These are phyloP conservation scores for Vitis rotundifolia DNA, from an alignment of 164 flowering plant genomes.

Conservation along the genomic window DNA sequence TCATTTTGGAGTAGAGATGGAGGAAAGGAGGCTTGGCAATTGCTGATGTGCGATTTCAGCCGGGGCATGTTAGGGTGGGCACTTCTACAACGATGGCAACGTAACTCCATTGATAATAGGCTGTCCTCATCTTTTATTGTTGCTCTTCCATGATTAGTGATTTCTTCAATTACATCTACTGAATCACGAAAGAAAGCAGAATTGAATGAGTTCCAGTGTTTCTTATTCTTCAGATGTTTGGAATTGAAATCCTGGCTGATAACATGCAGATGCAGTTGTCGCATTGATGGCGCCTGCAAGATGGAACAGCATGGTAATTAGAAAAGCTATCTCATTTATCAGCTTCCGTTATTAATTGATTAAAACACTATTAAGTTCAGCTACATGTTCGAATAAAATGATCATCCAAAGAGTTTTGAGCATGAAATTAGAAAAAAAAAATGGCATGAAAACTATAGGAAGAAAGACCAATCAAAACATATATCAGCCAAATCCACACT, in stretches of 20 bases:
- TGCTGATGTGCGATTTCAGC: constrained; percentile 72
- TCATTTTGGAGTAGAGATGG: constrained; percentile 47
- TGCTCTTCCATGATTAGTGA: constrained; percentile 47
- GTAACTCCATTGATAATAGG: constrained; percentile 65
- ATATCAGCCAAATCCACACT: too few species aligned
- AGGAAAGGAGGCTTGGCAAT: constrained; percentile 63
- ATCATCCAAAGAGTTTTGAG: too few species aligned
- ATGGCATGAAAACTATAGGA: too few species aligned
- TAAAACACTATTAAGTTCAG: neutral
- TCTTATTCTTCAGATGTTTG: constrained; percentile 73
- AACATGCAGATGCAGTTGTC: constrained; percentile 92
- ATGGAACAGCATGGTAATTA: neutral
- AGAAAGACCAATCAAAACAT: too few species aligned
- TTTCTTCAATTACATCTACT: constrained; percentile 73
- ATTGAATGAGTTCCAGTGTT: constrained; percentile 94
- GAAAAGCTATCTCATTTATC: neutral
- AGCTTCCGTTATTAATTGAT: neutral
- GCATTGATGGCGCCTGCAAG: constrained; percentile 87
- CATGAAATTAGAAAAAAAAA: too few species aligned
- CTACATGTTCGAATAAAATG: neutral
- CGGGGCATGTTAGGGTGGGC: constrained; percentile 91
- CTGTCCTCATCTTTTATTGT: constrained; percentile 44
- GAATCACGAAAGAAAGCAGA: constrained; percentile 82
- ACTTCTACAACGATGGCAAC: constrained; percentile 87
- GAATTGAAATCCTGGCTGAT: constrained; percentile 94